Evolutionary conservation across 2,329 filamentous ascomycete species (phyloP), one percentile per base, ranked within the genome.

Genomic region (Clonostachys rosea): DNA sequence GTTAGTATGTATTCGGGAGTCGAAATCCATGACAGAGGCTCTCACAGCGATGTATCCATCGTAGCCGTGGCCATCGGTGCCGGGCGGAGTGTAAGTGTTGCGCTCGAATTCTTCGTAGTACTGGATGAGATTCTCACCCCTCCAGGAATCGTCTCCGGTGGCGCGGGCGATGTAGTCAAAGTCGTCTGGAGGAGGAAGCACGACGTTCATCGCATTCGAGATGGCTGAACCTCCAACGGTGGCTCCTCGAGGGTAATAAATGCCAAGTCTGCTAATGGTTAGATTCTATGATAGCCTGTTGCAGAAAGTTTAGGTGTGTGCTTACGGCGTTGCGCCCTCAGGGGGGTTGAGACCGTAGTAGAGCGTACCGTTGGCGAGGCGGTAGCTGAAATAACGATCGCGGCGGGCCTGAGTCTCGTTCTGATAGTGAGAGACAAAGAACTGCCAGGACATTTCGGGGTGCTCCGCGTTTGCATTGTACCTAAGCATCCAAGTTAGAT

Each of bases 341-440:
- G 47, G 47, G 9, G 47, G 47, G n/a, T 48, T 37, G 14, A 48
- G 20, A 16, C 47, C 47, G 24, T 18, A 12, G 13, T 34, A 48
- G 20, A 40, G 17, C 11, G 42, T 34, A 34, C 47, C 47, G 18
- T 48, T 48, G 36, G 34, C 14, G 11, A 36, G 24, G 12, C 18
- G 24, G 39, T 43, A 47, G 20, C 39, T 42, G 30, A 18, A 42
- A 16, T 47, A 40, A 34, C 20, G n/a, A 40, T 42, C 45, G 11
- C 40, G 39, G 12, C 33, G 30, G 39, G 20, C 30, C 17, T 42
- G 24, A 3, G 13, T 37, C 20, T 42, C 39, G 39, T 83, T 71
- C 6, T 68, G 61, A 54, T 82, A 84, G 60, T 85, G 81, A 45
- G 75, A 72, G 42, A 84, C 78, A 48, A 73, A 86, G 62, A 79